These are phyloP conservation scores for Hortaea werneckii DNA, from an alignment of 2,329 filamentous ascomycete genomes.

Conservation along the genomic window DNA sequence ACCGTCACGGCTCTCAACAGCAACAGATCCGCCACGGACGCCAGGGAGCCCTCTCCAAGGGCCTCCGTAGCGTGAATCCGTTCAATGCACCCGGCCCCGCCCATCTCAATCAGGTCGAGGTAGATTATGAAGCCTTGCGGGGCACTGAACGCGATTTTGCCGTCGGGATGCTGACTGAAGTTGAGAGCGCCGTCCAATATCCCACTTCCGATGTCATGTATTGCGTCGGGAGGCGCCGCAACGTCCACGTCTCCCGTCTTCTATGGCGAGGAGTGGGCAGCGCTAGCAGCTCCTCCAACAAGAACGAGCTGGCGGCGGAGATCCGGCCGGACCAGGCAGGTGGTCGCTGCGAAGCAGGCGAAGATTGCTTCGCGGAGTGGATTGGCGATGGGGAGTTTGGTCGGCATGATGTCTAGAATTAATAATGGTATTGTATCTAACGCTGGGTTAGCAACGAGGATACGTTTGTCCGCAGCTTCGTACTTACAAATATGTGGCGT, in stretches of 20 bases:
- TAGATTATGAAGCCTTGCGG: constrained; percentile 11
- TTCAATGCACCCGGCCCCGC: constrained; percentile 5
- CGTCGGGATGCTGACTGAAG: constrained; percentile 6
- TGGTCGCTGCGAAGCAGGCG: constrained; percentile 5
- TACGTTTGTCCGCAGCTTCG: too few relatives aligned
- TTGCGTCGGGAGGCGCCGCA: constrained; percentile 2
- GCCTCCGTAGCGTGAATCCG: constrained; percentile 9
- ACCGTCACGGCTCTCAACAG: constrained; percentile 11
- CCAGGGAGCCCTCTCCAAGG: constrained; percentile 9
- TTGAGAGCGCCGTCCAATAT: constrained; percentile 3
- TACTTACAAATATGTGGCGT: too few relatives aligned
- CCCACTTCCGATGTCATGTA: constrained; percentile 2
- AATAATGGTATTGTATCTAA: too few relatives aligned
- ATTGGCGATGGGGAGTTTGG: constrained; percentile 2
- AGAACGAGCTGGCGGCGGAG: constrained; percentile 7
- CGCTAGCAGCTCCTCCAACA: constrained; percentile 9
- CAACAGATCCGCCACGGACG: constrained; percentile 7
- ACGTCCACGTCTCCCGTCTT: constrained; percentile 8
- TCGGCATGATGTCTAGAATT: constrained; percentile 5
- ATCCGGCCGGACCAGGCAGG: constrained; percentile 6
- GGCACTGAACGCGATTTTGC: constrained; percentile 12
- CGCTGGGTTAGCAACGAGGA: too few relatives aligned
- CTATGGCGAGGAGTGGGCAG: constrained; percentile 9
- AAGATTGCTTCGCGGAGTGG: constrained; percentile 4
- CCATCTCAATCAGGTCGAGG: constrained; percentile 11